phyloP scores from a whole-genome alignment of 129 eudicot species.

The Apium graveolens region DNA sequence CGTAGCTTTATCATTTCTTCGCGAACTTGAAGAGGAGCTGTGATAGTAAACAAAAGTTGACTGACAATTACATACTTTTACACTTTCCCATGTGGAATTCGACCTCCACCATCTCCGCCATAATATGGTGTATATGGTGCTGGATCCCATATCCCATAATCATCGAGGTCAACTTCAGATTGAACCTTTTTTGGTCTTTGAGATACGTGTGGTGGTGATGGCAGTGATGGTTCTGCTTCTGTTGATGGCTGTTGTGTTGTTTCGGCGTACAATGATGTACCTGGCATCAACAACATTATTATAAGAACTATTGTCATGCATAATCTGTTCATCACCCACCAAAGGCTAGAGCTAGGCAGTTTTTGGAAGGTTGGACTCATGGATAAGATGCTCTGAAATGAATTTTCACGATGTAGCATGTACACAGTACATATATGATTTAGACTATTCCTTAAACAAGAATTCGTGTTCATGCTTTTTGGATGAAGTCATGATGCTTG shows the following conservation, averaged over 20 bases:
- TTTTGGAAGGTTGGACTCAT: not conserved
- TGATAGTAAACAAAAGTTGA: not conserved
- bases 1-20: not conserved
- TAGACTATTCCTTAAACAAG: not conserved
- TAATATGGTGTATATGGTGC: not conserved
- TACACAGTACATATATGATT: not conserved
- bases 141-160: conserved; percentile 10
- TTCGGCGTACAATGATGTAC: not conserved
- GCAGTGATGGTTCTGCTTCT: not conserved
- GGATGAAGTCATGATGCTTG: conserved; percentile 6
- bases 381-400: not conserved
- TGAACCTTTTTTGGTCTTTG: not conserved
- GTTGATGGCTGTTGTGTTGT: not conserved
- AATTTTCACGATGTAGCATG: not conserved
- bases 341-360: not conserved
- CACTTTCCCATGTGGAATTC: not conserved
- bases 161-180: not conserved
- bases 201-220: not conserved
- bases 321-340: not conserved
- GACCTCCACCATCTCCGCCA: conserved; percentile 6
- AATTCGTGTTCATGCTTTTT: not conserved
- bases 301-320: not conserved
- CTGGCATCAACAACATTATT: not conserved
- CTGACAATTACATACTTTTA: not conserved
- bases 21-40: not conserved